Base-by-base conservation (phyloP, 805 yeast species). In the Ogataea naganishii region DNA sequence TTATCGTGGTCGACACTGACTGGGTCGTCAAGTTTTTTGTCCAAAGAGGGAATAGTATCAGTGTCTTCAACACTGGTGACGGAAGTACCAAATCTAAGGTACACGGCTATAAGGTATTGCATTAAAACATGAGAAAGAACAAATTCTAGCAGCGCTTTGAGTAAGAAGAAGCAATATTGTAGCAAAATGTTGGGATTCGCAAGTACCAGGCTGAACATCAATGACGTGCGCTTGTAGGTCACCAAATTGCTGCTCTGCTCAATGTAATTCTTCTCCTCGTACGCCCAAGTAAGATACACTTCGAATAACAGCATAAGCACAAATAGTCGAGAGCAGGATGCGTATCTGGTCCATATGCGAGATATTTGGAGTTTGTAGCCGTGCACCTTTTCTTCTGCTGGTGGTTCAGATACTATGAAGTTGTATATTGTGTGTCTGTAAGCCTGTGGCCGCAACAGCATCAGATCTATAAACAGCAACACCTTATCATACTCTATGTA, bases 401-500 rank as follows among this genome's bases (percentile, higher is more conserved):
- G 28, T 23, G 23, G 20, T 19, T 45, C 53, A 3, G 37, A 23
- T 21, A 60, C 66, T 20, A 74, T 58, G 8, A 72, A 58, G 47
- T 89, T 92, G 60, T 73, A 89, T 3, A 88, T 83, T 30, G 89
- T 57, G 53, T 92, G 99, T 26, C 92, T 67, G 41, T 79, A 82
- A 0, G 89, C 97, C 42, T 80, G 94, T 3, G 92, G 86, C 45
- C 88, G 84, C 42, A 92, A 58, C 9, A 92, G 66, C 31, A 92
- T 57, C 26, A 89, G 64, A 46, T 92, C 97, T 14, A 92, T 76
- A 49, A 84, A 81, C 14, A 89, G 60, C 2, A 92, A 60, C 6
- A 89, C 94, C 33, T 74, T 70, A 51, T 92, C 99, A 39, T 75
- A 79, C 51, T 92, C 99, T 18, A 89, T 78, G 56, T 92, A 92